Evolutionary conservation across 495 filamentous ascomycete genomes (phyloP).

Genomic region (Aspergillus ellipticus): DNA sequence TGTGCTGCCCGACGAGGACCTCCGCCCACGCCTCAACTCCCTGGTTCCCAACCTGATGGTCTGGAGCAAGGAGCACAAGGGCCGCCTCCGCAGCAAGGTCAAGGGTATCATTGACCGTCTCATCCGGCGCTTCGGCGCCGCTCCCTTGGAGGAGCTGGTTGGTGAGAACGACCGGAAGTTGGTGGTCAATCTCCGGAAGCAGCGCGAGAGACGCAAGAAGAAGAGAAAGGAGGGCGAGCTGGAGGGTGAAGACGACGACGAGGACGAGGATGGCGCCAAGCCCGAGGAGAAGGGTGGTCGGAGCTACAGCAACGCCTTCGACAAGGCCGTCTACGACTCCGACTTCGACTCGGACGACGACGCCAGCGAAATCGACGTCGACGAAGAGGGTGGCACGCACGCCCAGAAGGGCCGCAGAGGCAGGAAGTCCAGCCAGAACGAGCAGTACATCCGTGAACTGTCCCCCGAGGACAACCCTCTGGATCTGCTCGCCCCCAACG

Average conservation of each 20-base stretch:
- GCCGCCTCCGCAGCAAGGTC: conserved; percentile 89
- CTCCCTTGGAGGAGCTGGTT: conserved; percentile 68
- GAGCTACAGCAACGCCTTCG: conserved; percentile 82
- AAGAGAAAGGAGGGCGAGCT: conserved; percentile 66
- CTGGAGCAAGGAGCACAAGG: conserved; percentile 97
- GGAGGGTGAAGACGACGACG: conserved; percentile 46
- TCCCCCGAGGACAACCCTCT: conserved; percentile 79
- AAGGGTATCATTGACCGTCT: conserved; percentile 96
- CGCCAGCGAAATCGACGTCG: conserved; percentile 55
- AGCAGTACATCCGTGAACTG: conserved; percentile 85
- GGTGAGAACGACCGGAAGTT: conserved; percentile 81
- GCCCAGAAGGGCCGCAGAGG: conserved; percentile 31
- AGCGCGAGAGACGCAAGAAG: conserved; percentile 79
- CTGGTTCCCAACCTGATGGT: conserved; percentile 87
- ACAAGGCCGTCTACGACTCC: conserved; percentile 90
- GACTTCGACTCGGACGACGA: conserved; percentile 67
- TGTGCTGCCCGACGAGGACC: conserved; percentile 68
- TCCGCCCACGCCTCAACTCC: conserved; percentile 66
- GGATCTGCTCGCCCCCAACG: conserved; percentile 82
- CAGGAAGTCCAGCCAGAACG: conserved; percentile 48
- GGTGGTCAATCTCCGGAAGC: conserved; percentile 89
- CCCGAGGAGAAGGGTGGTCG: conserved; percentile 20
- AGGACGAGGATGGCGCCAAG: conserved; percentile 26
- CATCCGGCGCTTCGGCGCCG: conserved; percentile 82
- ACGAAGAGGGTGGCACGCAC: conserved; percentile 36